A percentile compares a stretch with the other conserved stretches of the same genome.
Evolutionary conservation across 1,284 basidiomycete species (phyloP).

Genomic region (Cutaneotrichosporon sp.): DNA sequence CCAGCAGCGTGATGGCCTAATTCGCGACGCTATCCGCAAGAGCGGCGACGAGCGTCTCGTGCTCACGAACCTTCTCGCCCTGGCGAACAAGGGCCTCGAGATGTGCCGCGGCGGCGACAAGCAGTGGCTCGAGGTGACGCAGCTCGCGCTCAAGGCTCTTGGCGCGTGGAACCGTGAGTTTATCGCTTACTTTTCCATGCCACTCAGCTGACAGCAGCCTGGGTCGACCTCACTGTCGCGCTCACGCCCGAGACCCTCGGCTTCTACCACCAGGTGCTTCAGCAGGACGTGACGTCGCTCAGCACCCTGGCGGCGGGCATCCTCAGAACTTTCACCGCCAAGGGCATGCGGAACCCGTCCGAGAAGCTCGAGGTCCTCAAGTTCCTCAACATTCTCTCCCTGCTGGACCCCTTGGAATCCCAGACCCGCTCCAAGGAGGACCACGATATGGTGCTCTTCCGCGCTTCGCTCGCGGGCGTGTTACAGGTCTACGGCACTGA

Average conservation of each 20-base stretch:
- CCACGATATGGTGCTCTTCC: conserved; percentile 78
- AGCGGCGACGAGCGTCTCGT: conserved; percentile 78
- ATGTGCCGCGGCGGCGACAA: conserved; percentile 57
- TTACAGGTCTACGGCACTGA: conserved; percentile 83
- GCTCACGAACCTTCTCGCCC: conserved; percentile 81
- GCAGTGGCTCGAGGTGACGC: conserved; percentile 73
- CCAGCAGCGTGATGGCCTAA: conserved; percentile 73
- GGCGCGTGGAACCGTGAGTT: conserved; percentile 90
- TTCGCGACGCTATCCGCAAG: conserved; percentile 86
- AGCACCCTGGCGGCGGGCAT: conserved; percentile 81
- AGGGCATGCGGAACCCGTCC: conserved; percentile 87
- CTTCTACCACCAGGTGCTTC: conserved; percentile 81
- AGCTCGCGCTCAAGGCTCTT: conserved; percentile 86
- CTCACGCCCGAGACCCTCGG: conserved; percentile 88
- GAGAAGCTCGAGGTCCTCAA: conserved; percentile 92
- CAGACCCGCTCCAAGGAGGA: conserved; percentile 72
- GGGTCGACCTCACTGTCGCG: conserved; percentile 97
- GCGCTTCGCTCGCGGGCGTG: conserved; percentile 84
- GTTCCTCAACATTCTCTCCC: conserved; percentile 79
- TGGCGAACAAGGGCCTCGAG: conserved; percentile 74
- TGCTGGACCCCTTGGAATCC: conserved; percentile 75
- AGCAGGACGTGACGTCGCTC: conserved; percentile 67
- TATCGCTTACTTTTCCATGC: not conserved
- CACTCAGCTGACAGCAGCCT: conserved; percentile 62
- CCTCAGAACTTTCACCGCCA: conserved; percentile 77